Evolutionary conservation across 768 basidiomycete species (phyloP), one percentile per base, ranked within the genome.

Genomic region (Mycena galericulata): DNA sequence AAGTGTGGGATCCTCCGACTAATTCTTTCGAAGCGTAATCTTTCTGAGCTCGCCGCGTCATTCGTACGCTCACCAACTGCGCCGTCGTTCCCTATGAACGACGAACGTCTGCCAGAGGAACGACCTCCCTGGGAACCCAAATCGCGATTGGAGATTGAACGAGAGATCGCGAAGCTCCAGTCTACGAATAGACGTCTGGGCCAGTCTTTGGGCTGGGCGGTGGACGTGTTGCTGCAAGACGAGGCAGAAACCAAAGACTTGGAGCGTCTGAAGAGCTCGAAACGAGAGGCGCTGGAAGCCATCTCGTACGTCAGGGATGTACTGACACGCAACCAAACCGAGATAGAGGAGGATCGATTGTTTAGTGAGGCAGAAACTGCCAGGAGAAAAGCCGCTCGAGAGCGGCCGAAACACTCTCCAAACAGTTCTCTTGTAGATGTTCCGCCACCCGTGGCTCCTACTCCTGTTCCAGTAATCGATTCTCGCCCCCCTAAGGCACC

Each of bases 251-350:
- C 81, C 15, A 73, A 80, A 60, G 84, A 86, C 46, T 74, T 78
- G 27, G 80, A 80, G 69, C 78, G 80, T 62, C 72, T 84, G 71
- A 75, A 80, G 66, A 80, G 76, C 45, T 82, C 86, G 66, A 85
- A 83, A 72, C 80, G 81, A 40, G 92, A 94, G 76, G 92, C 94
- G 0, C 75, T 96, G 54, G 92, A 94, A 73, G 89, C 90, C 14
- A 80, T 96, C 41, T 84, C 91, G 14, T 93, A 95, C 78, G 90
- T 94, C 63, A 85, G 92, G 69, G 94, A 95, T 70, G 83, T 94
- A 18, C 80, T 96, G 43, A 83, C 86, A 67, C 87, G 88, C 38
- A 83, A 83, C 61, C 78, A 82, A 12, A 78, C 78, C 30, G 81
- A 84, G 27, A 75, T 95, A 47, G 93, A 95, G 24, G 89, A 91